Evolutionary conservation across 768 basidiomycete genomes (phyloP).

Genomic region (Inosperma sp.): DNA sequence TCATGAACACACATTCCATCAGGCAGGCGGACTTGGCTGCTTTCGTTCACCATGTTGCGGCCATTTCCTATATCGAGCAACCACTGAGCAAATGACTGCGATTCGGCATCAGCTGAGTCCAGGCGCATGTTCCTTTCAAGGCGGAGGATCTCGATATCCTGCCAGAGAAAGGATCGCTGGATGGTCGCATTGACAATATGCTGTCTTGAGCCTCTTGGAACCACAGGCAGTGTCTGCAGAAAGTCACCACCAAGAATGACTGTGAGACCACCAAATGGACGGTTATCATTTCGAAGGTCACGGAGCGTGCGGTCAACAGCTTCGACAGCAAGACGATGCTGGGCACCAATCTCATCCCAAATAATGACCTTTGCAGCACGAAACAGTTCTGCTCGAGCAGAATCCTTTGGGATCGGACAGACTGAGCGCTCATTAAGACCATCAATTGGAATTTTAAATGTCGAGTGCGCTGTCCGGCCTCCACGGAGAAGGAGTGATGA

Average conservation of each 20-base stretch:
- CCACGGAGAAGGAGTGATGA: slow-evolving; percentile 40
- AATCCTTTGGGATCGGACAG: slow-evolving; percentile 34
- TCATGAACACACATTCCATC: slow-evolving; percentile 24
- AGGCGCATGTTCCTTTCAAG: slow-evolving; percentile 39
- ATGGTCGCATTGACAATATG: slow-evolving; percentile 36
- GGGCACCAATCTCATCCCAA: slow-evolving; percentile 42
- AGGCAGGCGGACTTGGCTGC: slow-evolving; percentile 23
- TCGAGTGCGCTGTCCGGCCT: slow-evolving; percentile 45
- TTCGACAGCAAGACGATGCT: slow-evolving; percentile 35
- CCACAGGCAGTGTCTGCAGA: slow-evolving; percentile 43
- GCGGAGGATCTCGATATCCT: slow-evolving; percentile 22
- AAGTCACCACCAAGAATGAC: slow-evolving; percentile 44
- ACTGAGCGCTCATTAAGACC: slow-evolving; percentile 15
- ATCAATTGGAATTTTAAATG: slow-evolving; percentile 45
- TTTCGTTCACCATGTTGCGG: slow-evolving; percentile 14
- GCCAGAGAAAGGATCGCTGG: slow-evolving; percentile 35
- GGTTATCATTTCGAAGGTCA: slow-evolving; percentile 25
- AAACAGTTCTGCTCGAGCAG: slow-evolving; percentile 29
- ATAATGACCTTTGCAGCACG: slow-evolving; percentile 28
- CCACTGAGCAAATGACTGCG: slow-evolving; percentile 32
- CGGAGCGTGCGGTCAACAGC: slow-evolving; percentile 36
- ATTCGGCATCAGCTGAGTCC: slow-evolving; percentile 20
- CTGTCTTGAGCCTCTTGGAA: slow-evolving; percentile 31
- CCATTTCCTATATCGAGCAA: slow-evolving; percentile 36
- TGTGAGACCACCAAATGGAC: slow-evolving; percentile 38